These are phyloP conservation scores for Aspergillus ustus DNA, from an alignment of 2,329 filamentous ascomycete genomes.

Conservation along the genomic window DNA sequence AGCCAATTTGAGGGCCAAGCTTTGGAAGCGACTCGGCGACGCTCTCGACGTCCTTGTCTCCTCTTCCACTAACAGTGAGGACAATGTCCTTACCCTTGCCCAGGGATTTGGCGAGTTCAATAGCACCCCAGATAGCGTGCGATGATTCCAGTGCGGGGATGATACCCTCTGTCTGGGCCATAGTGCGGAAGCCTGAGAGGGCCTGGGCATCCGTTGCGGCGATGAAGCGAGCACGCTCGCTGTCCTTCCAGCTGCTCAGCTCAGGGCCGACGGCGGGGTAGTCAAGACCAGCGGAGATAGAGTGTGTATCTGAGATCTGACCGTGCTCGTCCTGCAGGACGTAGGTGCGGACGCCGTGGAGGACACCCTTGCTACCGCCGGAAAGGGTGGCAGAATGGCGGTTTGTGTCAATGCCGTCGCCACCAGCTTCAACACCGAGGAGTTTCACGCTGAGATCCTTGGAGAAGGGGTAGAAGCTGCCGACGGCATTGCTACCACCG, in stretches of 20 bases:
- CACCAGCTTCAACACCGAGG: conserved; percentile 91
- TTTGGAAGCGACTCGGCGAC: conserved; percentile 92
- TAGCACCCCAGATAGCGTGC: conserved; percentile 86
- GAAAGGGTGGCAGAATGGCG: conserved; percentile 88
- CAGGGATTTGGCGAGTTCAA: conserved; percentile 93
- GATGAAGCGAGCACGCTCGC: conserved; percentile 80
- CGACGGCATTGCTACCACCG: conserved; percentile 90
- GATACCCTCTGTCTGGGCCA: conserved; percentile 90
- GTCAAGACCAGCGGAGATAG: conserved; percentile 92
- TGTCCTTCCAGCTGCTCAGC: conserved; percentile 91
- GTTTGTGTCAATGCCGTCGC: conserved; percentile 84
- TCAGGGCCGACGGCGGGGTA: conserved; percentile 97
- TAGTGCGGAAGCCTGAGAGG: conserved; percentile 80
- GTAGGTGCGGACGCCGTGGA: conserved; percentile 96
- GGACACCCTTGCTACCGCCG: conserved; percentile 84
- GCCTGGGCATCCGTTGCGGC: conserved; percentile 91
- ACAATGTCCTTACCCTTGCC: conserved; percentile 85
- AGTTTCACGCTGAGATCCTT: conserved; percentile 84
- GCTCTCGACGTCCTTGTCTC: conserved; percentile 98
- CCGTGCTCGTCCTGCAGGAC: conserved; percentile 91
- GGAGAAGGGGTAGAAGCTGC: conserved; percentile 98
- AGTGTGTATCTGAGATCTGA: conserved; percentile 94
- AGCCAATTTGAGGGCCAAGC: conserved; percentile 84
- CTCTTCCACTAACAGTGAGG: conserved; percentile 88
- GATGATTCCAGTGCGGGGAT: conserved; percentile 94